These are phyloP conservation scores for Tylopilus sp. DNA, from an alignment of 768 basidiomycete genomes.

Conservation along the genomic window DNA sequence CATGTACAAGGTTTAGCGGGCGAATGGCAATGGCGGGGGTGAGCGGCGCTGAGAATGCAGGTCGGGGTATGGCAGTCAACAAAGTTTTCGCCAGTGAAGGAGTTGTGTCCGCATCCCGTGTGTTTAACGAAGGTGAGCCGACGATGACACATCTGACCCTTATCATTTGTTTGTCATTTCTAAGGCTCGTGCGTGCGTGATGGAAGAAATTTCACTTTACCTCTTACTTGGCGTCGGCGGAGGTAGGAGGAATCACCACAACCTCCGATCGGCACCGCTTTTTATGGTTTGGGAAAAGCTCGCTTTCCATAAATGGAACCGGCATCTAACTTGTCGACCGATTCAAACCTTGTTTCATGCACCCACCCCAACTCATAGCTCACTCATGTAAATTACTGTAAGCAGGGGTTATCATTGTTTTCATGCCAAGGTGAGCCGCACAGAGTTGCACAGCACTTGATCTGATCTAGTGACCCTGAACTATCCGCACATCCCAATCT, in stretches of 20 bases:
- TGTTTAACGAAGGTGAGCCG: conserved; percentile 50
- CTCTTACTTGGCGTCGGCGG: conserved; percentile 50
- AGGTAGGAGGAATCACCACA: conserved; percentile 41
- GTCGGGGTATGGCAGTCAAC: conserved; percentile 48
- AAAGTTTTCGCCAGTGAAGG: conserved; percentile 39
- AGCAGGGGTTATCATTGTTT: too few relatives aligned
- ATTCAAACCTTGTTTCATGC: too few relatives aligned
- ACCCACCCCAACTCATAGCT: too few relatives aligned
- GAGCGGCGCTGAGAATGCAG: conserved; percentile 49
- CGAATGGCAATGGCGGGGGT: conserved; percentile 45
- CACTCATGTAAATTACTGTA: too few relatives aligned
- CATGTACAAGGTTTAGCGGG: conserved; percentile 40
- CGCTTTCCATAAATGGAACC: not conserved
- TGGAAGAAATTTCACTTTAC: conserved; percentile 15
- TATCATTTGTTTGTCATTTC: too few relatives aligned
- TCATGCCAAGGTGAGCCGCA: too few relatives aligned
- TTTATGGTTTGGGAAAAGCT: not conserved
- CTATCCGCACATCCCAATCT: too few relatives aligned
- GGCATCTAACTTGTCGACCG: too few relatives aligned
- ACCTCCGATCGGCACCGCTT: conserved; percentile 1
- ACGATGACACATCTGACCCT: conserved; percentile 61
- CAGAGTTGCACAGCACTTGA: too few relatives aligned
- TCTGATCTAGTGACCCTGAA: too few relatives aligned
- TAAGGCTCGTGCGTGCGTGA: not conserved
- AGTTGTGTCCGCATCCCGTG: conserved; percentile 53